Evolutionary conservation across 192 early-diverging fungal species (phyloP).

Genomic region (Gorgonomyces haynaldii): DNA sequence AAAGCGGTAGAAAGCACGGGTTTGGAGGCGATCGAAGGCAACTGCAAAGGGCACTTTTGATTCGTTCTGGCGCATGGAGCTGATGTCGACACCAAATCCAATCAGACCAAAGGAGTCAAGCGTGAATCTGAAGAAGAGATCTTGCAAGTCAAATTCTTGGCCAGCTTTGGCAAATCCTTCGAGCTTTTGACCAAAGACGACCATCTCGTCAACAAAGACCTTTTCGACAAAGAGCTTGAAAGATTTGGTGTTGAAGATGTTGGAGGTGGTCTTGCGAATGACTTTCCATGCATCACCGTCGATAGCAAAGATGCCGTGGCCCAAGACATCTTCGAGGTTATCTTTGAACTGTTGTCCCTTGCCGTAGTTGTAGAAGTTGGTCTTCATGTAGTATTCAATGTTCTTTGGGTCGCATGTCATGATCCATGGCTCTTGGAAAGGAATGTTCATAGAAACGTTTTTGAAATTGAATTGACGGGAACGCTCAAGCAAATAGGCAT

Average conservation of each 20-base stretch:
- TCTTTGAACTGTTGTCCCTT: slow-evolving; percentile 7
- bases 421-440: neutral
- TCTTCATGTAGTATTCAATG: slow-evolving; percentile 23
- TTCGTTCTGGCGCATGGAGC: neutral
- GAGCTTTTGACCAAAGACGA: slow-evolving; percentile 4
- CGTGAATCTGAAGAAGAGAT: slow-evolving; percentile 26
- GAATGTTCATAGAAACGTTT: neutral
- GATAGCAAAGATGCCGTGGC: slow-evolving; percentile 58
- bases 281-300: slow-evolving; percentile 55
- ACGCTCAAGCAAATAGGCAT: neutral
- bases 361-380: slow-evolving; percentile 23
- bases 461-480: neutral
- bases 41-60: slow-evolving; percentile 7
- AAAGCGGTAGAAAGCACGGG: neutral
- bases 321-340: slow-evolving; percentile 38
- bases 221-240: slow-evolving; percentile 21
- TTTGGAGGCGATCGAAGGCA: slow-evolving; percentile 11
- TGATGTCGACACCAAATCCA: slow-evolving; percentile 14
- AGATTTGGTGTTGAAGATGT: slow-evolving; percentile 31
- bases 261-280: slow-evolving; percentile 41
- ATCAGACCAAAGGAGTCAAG: slow-evolving; percentile 24
- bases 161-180: slow-evolving; percentile 8
- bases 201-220: slow-evolving; percentile 21
- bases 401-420: slow-evolving; percentile 16
- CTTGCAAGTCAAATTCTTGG: slow-evolving; percentile 17